Base-by-base conservation (phyloP, 768 basidiomycete genomes). In the Mycena metata region DNA sequence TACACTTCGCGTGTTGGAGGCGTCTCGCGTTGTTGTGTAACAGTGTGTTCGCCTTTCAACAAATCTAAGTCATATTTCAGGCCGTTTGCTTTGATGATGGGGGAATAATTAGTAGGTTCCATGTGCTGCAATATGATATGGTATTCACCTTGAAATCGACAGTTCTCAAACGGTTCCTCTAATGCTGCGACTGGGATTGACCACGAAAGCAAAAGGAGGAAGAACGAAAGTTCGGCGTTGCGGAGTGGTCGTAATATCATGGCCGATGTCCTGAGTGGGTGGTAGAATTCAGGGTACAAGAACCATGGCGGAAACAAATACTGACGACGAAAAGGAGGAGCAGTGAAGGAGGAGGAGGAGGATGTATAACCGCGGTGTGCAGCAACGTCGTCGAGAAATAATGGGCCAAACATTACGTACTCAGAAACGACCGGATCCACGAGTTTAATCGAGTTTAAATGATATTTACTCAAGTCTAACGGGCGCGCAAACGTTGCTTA, bases 1-100 rank as follows among this genome's bases (percentile, higher is more conserved):
- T 94, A 90, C 10, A 84, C 64, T 73, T 84, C 88, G 13, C 74
- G 81, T n/a, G 85, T 90, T 33, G 94, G 94, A 5, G 92, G 92
- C 35, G 85, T 83, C 11, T 84, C 77, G 51, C 88, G 84, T 57
- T 83, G 88, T 54, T 85, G 84, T 63, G 77, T 83, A 56, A 88
- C 76, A 16, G 79, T 80, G 62, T 88, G 85, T 73, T 84, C 84
- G 52, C 88, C 89, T 39, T 76, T 78, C 39, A 94, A 82, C 21
- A 76, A 64, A 21, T 83, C 88, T 55, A 95, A 79, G 80, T 95
- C 90, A 74, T 89, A 94, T 43, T 81, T 85, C 67, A 76, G 64
- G 61, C 79, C 81, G 50, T 80, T 83, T 39, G 80, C n/a, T n/a
- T n/a, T n/a, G n/a, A n/a, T n/a, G n/a, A n/a, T n/a, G n/a, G n/a